phyloP scores from a whole-genome alignment of 192 early-diverging fungal genomes.

The Tieghemiomyces parasiticus region DNA sequence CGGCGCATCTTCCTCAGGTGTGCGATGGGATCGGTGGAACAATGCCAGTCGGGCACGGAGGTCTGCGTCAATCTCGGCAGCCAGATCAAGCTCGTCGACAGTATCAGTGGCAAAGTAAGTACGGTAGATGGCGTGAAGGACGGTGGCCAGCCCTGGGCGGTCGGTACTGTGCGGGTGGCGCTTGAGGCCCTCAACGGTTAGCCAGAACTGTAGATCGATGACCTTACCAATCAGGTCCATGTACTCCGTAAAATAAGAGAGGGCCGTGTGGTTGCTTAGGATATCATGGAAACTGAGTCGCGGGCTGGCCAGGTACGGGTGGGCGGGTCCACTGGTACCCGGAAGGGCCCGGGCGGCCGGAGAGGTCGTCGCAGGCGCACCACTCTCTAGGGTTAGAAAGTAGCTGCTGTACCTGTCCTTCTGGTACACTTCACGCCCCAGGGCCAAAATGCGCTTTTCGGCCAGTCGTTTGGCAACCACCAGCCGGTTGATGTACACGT shows the following conservation, averaged over 20 bases:
- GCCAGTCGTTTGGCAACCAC: constrained; percentile 52
- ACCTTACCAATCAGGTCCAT: constrained; percentile 53
- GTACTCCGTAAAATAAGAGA: constrained; percentile 68
- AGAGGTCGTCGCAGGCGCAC: not conserved
- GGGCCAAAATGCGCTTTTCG: constrained; percentile 48
- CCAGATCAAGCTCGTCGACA: constrained; percentile 16
- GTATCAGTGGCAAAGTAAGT: constrained; percentile 25
- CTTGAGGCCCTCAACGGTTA: constrained; percentile 49
- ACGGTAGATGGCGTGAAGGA: constrained; percentile 27
- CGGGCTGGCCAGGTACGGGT: constrained; percentile 13
- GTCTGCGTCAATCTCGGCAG: constrained; percentile 10
- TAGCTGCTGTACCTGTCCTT: constrained; percentile 19
- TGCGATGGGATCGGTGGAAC: constrained; percentile 6
- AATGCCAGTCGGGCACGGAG: constrained; percentile 12
- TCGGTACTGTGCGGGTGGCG: constrained; percentile 11
- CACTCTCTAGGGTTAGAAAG: not conserved
- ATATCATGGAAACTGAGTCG: constrained; percentile 39
- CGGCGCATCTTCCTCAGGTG: too few species aligned
- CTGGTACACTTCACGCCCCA: constrained; percentile 30
- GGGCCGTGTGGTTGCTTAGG: constrained; percentile 41
- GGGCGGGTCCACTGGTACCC: not conserved
- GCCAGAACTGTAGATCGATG: constrained; percentile 56
- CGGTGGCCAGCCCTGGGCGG: constrained; percentile 14
- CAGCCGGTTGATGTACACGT: constrained; percentile 60
- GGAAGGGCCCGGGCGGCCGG: not conserved